These are phyloP conservation scores for Salix purpurea DNA, from an alignment of 345 rosid species.

Conservation along the genomic window DNA sequence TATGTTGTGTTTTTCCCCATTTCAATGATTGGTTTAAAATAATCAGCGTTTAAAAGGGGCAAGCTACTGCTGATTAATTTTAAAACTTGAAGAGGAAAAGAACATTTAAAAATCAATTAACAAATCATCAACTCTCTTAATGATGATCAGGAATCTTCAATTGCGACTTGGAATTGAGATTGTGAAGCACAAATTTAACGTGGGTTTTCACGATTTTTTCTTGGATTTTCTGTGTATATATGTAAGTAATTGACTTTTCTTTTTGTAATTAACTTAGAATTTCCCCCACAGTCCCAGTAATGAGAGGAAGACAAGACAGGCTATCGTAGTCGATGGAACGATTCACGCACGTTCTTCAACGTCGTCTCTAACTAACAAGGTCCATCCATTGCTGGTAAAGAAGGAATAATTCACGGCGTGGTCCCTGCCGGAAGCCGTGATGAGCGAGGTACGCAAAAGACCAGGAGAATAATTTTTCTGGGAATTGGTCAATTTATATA, in stretches of 20 bases:
- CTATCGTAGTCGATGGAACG: background rate
- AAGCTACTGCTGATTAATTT: too few species aligned
- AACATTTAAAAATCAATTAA: background rate
- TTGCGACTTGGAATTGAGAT: background rate
- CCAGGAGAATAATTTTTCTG: too few species aligned
- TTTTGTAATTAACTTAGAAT: too few species aligned
- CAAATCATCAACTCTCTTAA: background rate
- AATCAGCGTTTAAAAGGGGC: background rate
- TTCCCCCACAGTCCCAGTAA: background rate
- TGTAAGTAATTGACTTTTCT: background rate
- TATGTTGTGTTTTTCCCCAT: background rate
- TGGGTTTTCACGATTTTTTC: background rate
- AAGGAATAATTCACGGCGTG: too few species aligned
- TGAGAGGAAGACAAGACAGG: background rate
- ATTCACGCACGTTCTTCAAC: background rate
- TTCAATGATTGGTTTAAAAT: background rate
- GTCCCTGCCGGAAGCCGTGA: too few species aligned
- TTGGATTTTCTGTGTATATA: too few species aligned
- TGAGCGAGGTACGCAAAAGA: too few species aligned
- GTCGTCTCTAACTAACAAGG: background rate
- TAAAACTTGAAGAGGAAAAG: background rate
- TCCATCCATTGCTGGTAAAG: too few species aligned
- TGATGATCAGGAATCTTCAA: background rate
- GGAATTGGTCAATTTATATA: too few species aligned
- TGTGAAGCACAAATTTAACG: background rate